phyloP scores from a whole-genome alignment of 139 green algal species.

The Tetradesmus obliquus region DNA sequence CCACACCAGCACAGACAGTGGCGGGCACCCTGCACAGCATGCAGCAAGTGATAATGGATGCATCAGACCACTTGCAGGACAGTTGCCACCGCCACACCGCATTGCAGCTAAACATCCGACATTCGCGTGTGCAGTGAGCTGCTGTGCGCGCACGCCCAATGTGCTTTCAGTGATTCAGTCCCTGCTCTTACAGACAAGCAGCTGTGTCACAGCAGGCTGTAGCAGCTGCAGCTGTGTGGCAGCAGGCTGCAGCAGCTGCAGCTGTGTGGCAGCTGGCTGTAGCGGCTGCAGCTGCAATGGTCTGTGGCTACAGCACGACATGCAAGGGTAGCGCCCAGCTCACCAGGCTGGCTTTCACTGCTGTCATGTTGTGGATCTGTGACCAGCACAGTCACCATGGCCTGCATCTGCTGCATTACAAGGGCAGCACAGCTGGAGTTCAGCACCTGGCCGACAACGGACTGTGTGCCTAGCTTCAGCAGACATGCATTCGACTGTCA shows the following conservation, averaged over 20 bases:
- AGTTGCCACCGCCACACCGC: too few species aligned
- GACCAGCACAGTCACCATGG: slow-evolving; percentile 22
- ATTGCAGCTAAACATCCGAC: neutral
- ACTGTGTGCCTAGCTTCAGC: neutral
- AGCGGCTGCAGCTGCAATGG: neutral
- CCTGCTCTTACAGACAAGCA: neutral
- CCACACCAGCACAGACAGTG: slow-evolving; percentile 32
- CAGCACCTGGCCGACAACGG: neutral
- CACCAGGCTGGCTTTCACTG: neutral
- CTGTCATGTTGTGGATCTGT: neutral
- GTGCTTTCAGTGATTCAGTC: too few species aligned
- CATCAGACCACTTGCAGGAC: too few species aligned
- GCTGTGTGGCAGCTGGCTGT: neutral
- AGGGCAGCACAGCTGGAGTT: neutral
- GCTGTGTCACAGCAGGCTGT: neutral
- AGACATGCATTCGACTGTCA: neutral
- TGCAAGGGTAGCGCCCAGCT: neutral
- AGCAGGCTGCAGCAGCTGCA: neutral
- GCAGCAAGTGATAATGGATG: too few species aligned
- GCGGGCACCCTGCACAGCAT: neutral
- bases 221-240: neutral
- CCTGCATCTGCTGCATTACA: neutral
- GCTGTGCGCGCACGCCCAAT: neutral
- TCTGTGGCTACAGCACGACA: neutral
- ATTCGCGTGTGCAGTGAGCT: too few species aligned